phyloP scores from a whole-genome alignment of 148 eudicot genomes.

The Persicaria tinctoria region DNA sequence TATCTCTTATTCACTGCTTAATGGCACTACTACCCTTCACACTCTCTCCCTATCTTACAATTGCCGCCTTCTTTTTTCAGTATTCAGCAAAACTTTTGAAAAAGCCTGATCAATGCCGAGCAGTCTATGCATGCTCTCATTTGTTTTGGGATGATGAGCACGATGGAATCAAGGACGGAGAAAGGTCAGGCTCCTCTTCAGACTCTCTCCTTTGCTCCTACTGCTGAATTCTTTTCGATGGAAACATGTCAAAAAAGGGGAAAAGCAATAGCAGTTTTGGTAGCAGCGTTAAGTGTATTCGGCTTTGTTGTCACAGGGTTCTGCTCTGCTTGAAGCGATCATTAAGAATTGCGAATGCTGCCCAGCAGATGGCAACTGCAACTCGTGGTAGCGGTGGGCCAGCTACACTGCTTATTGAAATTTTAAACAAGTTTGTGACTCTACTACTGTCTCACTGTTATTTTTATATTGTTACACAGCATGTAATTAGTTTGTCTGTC shows the following conservation, averaged over 20 bases:
- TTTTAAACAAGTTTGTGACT: constrained; percentile 81
- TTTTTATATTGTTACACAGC: neutral
- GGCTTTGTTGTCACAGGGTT: constrained; percentile 43
- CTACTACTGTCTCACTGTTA: constrained; percentile 4
- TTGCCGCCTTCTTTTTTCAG: constrained; percentile 27
- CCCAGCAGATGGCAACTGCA: constrained; percentile 93
- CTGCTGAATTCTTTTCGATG: neutral
- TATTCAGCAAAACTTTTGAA: constrained; percentile 96
- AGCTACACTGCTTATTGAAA: constrained; percentile 85
- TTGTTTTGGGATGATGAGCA: constrained; percentile 97
- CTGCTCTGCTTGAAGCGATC: constrained; percentile 91
- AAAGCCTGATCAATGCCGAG: constrained; percentile 98
- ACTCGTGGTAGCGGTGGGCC: constrained; percentile 98
- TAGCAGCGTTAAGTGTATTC: neutral
- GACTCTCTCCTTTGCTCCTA: constrained; percentile 2
- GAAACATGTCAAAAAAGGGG: neutral
- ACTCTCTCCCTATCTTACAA: neutral
- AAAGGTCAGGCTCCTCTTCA: constrained; percentile 44
- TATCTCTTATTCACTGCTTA: neutral
- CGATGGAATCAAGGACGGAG: constrained; percentile 95
- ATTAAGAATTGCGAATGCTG: constrained; percentile 94
- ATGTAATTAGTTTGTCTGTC: neutral
- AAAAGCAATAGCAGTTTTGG: neutral
- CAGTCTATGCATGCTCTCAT: constrained; percentile 98
- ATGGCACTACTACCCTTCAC: neutral